A percentile compares a stretch with the other conserved stretches of the same genome.
phyloP scores from a whole-genome alignment of 495 filamentous ascomycete species.

The Diplogelasinospora grovesii region DNA sequence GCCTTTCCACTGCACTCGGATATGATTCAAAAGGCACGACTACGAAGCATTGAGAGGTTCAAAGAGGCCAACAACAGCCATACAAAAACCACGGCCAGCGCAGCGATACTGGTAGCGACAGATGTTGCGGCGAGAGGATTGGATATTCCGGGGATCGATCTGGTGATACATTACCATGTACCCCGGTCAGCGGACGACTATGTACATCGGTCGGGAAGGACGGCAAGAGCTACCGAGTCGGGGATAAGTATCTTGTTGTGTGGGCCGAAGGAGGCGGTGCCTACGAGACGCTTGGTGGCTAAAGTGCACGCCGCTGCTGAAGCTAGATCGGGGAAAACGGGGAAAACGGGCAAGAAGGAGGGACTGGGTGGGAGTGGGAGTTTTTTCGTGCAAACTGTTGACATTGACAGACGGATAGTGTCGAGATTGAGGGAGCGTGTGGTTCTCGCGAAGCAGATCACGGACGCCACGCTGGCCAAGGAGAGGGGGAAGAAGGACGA shows the following conservation, averaged over 20 bases:
- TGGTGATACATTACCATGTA: slow-evolving; percentile 91
- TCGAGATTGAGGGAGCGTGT: slow-evolving; percentile 66
- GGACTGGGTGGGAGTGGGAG: neutral
- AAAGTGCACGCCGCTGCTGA: slow-evolving; percentile 65
- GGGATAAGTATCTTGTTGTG: slow-evolving; percentile 84
- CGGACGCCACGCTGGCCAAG: slow-evolving; percentile 76
- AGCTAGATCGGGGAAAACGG: slow-evolving; percentile 38
- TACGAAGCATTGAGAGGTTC: slow-evolving; percentile 88
- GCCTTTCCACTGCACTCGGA: slow-evolving; percentile 79
- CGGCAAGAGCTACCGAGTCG: slow-evolving; percentile 69
- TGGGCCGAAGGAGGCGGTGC: slow-evolving; percentile 81
- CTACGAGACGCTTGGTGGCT: slow-evolving; percentile 72
- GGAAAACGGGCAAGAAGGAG: slow-evolving; percentile 48
- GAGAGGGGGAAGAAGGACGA: slow-evolving; percentile 78
- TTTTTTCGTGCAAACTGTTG: slow-evolving; percentile 51
- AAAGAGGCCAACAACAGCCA: slow-evolving; percentile 39
- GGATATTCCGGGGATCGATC: slow-evolving; percentile 81
- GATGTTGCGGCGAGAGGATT: slow-evolving; percentile 96
- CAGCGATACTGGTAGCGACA: slow-evolving; percentile 77
- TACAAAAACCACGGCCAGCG: slow-evolving; percentile 28
- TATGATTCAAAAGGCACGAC: slow-evolving; percentile 94
- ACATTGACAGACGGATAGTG: slow-evolving; percentile 75
- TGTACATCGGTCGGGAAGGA: slow-evolving; percentile 92
- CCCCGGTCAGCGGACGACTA: slow-evolving; percentile 88
- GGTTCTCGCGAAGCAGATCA: slow-evolving; percentile 71